Conservation (phyloP, 352 stramenopile genomes). For the Peronospora farinosa region DNA sequence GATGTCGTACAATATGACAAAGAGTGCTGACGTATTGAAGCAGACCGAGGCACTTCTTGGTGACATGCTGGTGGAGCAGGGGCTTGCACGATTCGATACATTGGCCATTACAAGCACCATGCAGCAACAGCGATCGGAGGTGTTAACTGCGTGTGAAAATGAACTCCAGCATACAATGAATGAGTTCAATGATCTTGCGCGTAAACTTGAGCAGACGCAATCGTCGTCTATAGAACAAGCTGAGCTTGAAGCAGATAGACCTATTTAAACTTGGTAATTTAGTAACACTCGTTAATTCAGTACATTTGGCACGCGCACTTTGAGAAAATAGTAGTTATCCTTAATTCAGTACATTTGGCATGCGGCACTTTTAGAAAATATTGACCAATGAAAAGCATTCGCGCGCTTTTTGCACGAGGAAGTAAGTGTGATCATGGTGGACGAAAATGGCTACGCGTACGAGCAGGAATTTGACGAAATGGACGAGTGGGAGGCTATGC, state of each 20-base stretch:
- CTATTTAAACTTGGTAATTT: no score
- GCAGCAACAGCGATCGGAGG: constrained; percentile 45
- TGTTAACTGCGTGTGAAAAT: constrained; percentile 57
- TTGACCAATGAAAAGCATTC: constrained; percentile 32
- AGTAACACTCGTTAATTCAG: not conserved
- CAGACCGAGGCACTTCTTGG: constrained; percentile 49
- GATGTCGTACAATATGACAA: constrained; percentile 25
- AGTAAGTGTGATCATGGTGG: constrained; percentile 30
- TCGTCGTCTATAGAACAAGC: constrained; percentile 3
- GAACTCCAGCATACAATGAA: constrained; percentile 49
- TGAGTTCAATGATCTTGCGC: constrained; percentile 53
- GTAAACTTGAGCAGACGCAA: constrained; percentile 25
- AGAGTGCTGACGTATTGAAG: constrained; percentile 51
- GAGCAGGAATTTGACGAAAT: constrained; percentile 69
- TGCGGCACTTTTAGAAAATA: constrained; percentile 1
- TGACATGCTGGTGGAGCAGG: constrained; percentile 39
- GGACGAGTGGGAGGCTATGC: constrained; percentile 84
- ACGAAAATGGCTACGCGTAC: constrained; percentile 70
- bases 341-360: constrained; percentile 3
- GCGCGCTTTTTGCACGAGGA: constrained; percentile 18
- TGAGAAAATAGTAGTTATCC: no score
- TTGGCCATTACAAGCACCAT: constrained; percentile 33
- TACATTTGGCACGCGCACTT: not conserved
- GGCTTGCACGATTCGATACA: constrained; percentile 26
- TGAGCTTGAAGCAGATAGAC: no score